Conservation (phyloP, 2,329 filamentous ascomycete species). For the Cercospora berteroae region DNA sequence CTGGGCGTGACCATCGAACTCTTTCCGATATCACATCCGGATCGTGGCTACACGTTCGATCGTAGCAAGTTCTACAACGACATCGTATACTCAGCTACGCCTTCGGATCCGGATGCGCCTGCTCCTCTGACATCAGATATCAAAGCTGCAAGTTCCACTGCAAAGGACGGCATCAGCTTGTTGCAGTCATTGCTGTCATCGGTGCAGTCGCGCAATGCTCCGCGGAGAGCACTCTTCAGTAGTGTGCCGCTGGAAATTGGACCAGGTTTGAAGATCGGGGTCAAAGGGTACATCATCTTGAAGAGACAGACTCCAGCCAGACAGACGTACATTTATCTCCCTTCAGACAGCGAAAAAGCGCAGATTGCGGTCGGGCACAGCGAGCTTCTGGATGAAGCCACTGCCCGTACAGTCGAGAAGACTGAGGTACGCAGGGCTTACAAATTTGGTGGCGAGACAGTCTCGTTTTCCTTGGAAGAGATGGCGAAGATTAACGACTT, state of each 20-base stretch:
- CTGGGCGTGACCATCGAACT: slow-evolving; percentile 87
- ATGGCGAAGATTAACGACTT: slow-evolving; percentile 75
- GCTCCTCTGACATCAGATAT: slow-evolving; percentile 54
- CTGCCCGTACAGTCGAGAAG: slow-evolving; percentile 72
- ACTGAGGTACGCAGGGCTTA: slow-evolving; percentile 85
- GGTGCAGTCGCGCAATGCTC: slow-evolving; percentile 84
- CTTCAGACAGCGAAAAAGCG: slow-evolving; percentile 69
- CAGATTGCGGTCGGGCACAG: slow-evolving; percentile 77
- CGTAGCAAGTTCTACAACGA: slow-evolving; percentile 88
- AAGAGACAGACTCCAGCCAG: slow-evolving; percentile 79
- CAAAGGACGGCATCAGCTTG: slow-evolving; percentile 72
- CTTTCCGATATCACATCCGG: slow-evolving; percentile 77
- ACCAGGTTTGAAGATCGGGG: slow-evolving; percentile 77
- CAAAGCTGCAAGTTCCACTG: slow-evolving; percentile 58
- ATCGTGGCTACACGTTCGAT: slow-evolving; percentile 65
- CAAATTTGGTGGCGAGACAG: slow-evolving; percentile 89
- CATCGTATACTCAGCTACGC: slow-evolving; percentile 78
- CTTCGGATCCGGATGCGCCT: slow-evolving; percentile 67
- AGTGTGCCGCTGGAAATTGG: slow-evolving; percentile 85
- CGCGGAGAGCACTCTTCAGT: slow-evolving; percentile 81
- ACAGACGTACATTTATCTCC: slow-evolving; percentile 81
- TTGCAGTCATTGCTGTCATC: slow-evolving; percentile 79
- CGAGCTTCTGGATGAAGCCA: slow-evolving; percentile 73
- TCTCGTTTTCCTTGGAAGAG: slow-evolving; percentile 83
- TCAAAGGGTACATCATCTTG: slow-evolving; percentile 89